Evolutionary conservation across 495 filamentous ascomycete species (phyloP), one percentile per base, ranked within the genome.

Genomic region (Aspergillus sparsus): DNA sequence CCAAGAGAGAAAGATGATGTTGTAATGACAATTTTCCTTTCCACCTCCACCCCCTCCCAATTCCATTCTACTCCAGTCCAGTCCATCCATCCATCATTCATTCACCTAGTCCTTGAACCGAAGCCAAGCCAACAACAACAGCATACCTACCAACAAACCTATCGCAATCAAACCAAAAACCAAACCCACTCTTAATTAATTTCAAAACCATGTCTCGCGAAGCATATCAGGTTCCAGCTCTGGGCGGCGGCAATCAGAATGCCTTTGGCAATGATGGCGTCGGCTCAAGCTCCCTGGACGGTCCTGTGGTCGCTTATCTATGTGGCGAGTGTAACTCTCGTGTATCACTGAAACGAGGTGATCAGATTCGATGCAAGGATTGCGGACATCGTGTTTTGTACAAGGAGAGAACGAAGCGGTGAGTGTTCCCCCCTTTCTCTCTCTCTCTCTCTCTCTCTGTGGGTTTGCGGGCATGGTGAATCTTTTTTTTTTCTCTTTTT

Each of bases 351-450:
- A 89, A 90, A 75, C 84, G 88, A 60, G 90, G 86, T 56, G 92
- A 96, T 66, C 87, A 89, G 55, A 95, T 98, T 65, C 86, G 94
- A 31, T 99, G 94, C 80, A 91, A 93, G 76, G 91, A 93, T 74
- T 99, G 94, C 71, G 95, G 94, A 27, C 92, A 96, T 70, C 88
- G 94, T 60, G 91, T 99, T 53, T 77, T 99, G 60, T 97, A 97
- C 75, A 99, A 99, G 83, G 91, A 96, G 85, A 78, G 94, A 66
- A 99, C 94, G 35, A 97, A 96, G 82, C 83, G 95, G 94, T 97
- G 72, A 74, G 86, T 72, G 61, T 58, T 60, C 35, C 3, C 21
- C n/a, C n/a, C 42, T 34, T 61, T 55, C 52, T 44, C 16, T 36
- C 16, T 31, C 39, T 0, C 51, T 53, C 50, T 44, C n/a, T 36